Evolutionary conservation across 441 rosid species (phyloP), one percentile per base, ranked within the genome.

Genomic region (Brassica balearica): DNA sequence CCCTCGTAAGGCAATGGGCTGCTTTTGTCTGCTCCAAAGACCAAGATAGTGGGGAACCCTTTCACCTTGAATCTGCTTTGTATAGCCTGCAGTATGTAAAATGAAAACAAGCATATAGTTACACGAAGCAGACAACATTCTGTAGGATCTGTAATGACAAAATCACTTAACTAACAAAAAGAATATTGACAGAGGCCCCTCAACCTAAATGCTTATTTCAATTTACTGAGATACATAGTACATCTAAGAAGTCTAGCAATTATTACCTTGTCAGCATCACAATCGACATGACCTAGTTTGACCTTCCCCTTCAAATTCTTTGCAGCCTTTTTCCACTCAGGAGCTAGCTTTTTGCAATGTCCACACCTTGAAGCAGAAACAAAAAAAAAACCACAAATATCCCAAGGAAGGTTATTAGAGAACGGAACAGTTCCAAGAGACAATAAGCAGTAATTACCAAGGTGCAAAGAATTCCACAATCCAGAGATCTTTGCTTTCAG

Each of bases 271-370:
- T 94, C 95, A 32, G 89, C 77, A 48, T 94, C 97, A 56, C 98
- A 94, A 81, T 94, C 91, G 65, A 94, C 93, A 63, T 94, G 97
- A 73, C 98, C 98, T 74, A 94, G 77, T 82, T 92, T 94, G 87
- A 90, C 97, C 88, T 92, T 94, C 73, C 98, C 98, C 87, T 87
- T 87, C 91, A 92, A 85, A 83, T 83, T 91, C 64, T 75, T 86
- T 55, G 97, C 88, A 84, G 98, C 98, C 86, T 80, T 92, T 86
- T 89, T 92, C 98, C 98, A 94, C 84, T 94, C 97, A 61, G 98
- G 97, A 78, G 96, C 97, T 68, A 94, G 85, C 84, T 84, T 94
- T 77, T 94, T 94, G 82, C 98, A 94, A 81, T 92, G 98, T 68
- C 98, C 98, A 70, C 98, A 94, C 97, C 98, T 93, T 51, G 68